Evolutionary conservation across 2,329 filamentous ascomycete species (phyloP).

Genomic region (Talaromyces funiculosus): DNA sequence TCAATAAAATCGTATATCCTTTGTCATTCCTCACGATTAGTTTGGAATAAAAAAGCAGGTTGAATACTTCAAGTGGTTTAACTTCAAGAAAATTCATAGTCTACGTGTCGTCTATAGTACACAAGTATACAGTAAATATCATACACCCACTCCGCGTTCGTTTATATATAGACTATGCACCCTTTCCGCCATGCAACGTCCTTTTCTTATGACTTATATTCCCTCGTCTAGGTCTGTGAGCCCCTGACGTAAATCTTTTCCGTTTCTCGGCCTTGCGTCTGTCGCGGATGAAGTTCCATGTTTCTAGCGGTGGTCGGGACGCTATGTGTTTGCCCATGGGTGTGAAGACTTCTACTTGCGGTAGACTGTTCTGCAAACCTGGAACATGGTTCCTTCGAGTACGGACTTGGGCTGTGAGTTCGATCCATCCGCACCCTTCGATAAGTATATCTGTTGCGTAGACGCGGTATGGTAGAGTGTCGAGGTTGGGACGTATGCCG

Average conservation of each 20-base stretch:
- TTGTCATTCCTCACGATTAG: neutral
- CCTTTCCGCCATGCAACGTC: conserved; percentile 13
- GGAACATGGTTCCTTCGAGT: conserved; percentile 27
- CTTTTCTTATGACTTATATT: conserved; percentile 24
- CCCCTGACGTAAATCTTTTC: conserved; percentile 16
- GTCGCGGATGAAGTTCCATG: conserved; percentile 29
- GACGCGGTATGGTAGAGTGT: conserved; percentile 67
- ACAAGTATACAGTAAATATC: neutral
- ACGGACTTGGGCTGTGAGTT: conserved; percentile 76
- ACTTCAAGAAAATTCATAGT: neutral
- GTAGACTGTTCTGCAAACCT: conserved; percentile 43
- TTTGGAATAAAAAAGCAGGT: neutral
- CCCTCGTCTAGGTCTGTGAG: conserved; percentile 19
- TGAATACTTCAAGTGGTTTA: neutral
- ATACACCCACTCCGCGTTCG: neutral
- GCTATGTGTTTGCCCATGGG: conserved; percentile 78
- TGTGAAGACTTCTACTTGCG: conserved; percentile 75
- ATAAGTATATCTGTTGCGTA: conserved; percentile 79
- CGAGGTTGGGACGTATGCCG: conserved; percentile 41
- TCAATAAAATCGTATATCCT: neutral
- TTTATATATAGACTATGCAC: neutral
- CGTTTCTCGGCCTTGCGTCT: conserved; percentile 28
- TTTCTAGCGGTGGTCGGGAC: conserved; percentile 27
- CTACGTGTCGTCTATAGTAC: neutral
- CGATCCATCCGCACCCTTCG: conserved; percentile 90